phyloP scores from a whole-genome alignment of 768 basidiomycete species.

The Tulasnella sp. region DNA sequence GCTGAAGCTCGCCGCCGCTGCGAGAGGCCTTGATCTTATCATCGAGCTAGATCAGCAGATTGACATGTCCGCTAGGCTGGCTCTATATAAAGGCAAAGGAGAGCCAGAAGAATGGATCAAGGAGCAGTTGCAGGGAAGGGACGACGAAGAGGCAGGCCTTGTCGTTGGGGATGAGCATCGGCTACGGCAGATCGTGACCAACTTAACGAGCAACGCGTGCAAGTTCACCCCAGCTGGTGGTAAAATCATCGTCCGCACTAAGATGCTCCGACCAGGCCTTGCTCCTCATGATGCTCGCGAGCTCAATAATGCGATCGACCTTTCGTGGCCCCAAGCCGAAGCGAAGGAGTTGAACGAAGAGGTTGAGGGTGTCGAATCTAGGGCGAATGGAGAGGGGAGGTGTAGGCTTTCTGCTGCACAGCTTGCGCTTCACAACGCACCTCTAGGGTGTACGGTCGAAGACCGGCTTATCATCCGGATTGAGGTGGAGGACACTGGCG shows the following conservation, averaged over 20 bases:
- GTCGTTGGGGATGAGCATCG: constrained; percentile 29
- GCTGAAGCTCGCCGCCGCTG: constrained; percentile 22
- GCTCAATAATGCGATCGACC: neutral
- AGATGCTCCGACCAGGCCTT: constrained; percentile 18
- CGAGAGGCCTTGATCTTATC: constrained; percentile 21
- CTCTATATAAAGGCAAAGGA: constrained; percentile 13
- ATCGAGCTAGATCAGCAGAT: constrained; percentile 23
- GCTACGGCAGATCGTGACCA: constrained; percentile 23
- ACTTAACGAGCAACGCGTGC: constrained; percentile 24
- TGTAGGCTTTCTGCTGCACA: neutral
- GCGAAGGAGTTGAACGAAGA: neutral
- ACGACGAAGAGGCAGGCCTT: constrained; percentile 20
- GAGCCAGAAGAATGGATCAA: constrained; percentile 8
- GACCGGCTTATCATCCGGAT: constrained; percentile 30
- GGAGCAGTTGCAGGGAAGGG: neutral
- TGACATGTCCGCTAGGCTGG: constrained; percentile 23
- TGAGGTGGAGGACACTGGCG: constrained; percentile 34
- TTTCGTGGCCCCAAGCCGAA: neutral
- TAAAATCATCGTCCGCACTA: constrained; percentile 21
- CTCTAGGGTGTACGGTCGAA: neutral
- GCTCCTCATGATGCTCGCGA: neutral
- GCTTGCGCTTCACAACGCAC: neutral
- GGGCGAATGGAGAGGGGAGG: neutral
- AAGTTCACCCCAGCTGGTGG: constrained; percentile 26
- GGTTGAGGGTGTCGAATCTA: neutral